A percentile compares a stretch with the other conserved stretches of the same genome.
These are phyloP conservation scores for Ganoderma leucocontextum DNA, from an alignment of 1,284 basidiomycete genomes.

Conservation along the genomic window DNA sequence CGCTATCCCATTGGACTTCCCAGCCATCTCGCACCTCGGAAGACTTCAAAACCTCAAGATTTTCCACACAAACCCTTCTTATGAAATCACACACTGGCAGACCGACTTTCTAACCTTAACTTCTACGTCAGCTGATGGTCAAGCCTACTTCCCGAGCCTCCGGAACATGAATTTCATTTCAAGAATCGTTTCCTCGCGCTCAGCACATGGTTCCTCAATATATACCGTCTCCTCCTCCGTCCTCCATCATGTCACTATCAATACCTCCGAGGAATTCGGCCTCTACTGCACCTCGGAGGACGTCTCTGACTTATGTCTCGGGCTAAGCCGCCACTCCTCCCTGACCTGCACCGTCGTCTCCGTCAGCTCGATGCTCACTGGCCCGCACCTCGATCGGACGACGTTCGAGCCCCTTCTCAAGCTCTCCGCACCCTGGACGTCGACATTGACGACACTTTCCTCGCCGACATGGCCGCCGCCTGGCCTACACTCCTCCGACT, in stretches of 20 bases:
- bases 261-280: neutral
- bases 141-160: neutral
- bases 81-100: neutral
- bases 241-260: neutral
- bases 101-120: neutral
- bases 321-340: constrained; percentile 1
- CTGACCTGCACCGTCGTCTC: neutral
- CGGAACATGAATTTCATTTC: neutral
- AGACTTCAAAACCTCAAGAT: neutral
- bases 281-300: neutral
- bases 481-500: constrained; percentile 10
- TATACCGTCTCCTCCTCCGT: neutral
- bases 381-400: neutral
- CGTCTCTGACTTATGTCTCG: neutral
- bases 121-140: neutral
- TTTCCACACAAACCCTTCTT: neutral
- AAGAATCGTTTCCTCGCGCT: neutral
- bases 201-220: neutral
- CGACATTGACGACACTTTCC: constrained; percentile 10
- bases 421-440: neutral
- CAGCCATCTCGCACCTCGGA: neutral
- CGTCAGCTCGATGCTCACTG: neutral
- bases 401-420: neutral
- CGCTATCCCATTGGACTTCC: neutral
- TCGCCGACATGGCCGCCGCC: constrained; percentile 15